Evolutionary conservation across 192 early-diverging fungal species (phyloP).

Genomic region (Coemansia sp.): DNA sequence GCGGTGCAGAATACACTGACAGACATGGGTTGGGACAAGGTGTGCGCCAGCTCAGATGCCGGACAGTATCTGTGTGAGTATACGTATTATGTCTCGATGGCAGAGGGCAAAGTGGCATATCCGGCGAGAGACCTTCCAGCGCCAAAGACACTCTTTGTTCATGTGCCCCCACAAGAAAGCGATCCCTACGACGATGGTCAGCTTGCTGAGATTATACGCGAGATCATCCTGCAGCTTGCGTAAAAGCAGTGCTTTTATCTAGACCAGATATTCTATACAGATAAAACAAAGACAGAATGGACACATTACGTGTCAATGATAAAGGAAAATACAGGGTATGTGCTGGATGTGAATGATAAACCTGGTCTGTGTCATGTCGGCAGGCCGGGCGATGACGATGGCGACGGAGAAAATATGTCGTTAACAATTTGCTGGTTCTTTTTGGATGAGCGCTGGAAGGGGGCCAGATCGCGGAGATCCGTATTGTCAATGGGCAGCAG

Average conservation of each 20-base stretch:
- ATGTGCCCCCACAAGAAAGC: constrained; percentile 41
- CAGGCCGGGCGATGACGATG: constrained; percentile 29
- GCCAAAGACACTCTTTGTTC: constrained; percentile 52
- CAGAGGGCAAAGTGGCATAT: constrained; percentile 22
- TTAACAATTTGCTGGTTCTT: constrained; percentile 54
- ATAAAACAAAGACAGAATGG: background rate
- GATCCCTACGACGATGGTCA: constrained; percentile 36
- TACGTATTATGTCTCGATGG: constrained; percentile 59
- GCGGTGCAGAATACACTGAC: constrained; percentile 31
- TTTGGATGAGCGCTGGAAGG: constrained; percentile 49
- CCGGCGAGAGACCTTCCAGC: constrained; percentile 4
- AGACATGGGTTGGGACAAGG: constrained; percentile 39
- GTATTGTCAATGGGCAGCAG: constrained; percentile 55
- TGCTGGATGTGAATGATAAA: background rate
- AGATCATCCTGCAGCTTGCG: constrained; percentile 19
- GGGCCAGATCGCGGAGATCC: constrained; percentile 48
- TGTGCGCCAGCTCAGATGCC: constrained; percentile 48
- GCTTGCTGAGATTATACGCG: constrained; percentile 35
- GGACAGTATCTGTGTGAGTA: constrained; percentile 63
- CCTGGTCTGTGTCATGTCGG: constrained; percentile 16
- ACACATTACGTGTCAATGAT: background rate
- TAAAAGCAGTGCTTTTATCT: background rate
- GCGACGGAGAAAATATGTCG: constrained; percentile 24
- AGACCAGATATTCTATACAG: background rate
- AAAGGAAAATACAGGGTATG: background rate